Evolutionary conservation across 2,329 filamentous ascomycete species (phyloP), one percentile per base, ranked within the genome.

Genomic region (Cytospora piceae): DNA sequence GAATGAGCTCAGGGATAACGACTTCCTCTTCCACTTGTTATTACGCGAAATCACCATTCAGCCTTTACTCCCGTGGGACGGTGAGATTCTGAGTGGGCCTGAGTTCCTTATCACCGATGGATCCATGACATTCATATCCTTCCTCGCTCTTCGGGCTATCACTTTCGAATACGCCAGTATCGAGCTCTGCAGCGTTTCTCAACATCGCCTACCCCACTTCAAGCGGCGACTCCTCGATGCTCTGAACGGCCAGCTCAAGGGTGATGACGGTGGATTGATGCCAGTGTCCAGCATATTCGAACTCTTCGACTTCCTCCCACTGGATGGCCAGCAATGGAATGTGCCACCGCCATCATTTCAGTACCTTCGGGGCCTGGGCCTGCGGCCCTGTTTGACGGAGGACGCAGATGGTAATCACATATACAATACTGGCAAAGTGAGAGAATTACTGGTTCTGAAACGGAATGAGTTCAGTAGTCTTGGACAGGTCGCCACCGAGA

Each of bases 131-230:
- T 85, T 95, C 49, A 84, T 90, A 39, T 89, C 94, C 72, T 96
- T 96, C 74, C 82, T 99, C 55, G 83, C 87, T 15, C 84, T 92
- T 66, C 87, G 96, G 64, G 88, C 91, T 60, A 87, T 92, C 72
- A 85, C 92, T 49, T 86, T 96, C 68, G 92, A 96, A 72, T 98
- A 97, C 73, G 87, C 93, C 39, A 89, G 91, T 17, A 88, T 91
- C 67, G 94, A 98, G 75, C 85, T 99, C 46, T 92, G 93, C 71
- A 86, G 89, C 66, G 88, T 93, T 42, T 86, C 90, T 1, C 89
- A 90, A 81, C 84, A 87, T 66, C 85, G 88, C 58, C 87, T 90
- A 69, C 89, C 91, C 3, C 88, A 88, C 34, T 80, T 91, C 61
- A 91, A 92, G 74, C 81, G 88, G 64, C 83, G 88, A 8, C 86